phyloP scores from a whole-genome alignment of 805 yeast species.

The Isabelozyma pseudorhagii region DNA sequence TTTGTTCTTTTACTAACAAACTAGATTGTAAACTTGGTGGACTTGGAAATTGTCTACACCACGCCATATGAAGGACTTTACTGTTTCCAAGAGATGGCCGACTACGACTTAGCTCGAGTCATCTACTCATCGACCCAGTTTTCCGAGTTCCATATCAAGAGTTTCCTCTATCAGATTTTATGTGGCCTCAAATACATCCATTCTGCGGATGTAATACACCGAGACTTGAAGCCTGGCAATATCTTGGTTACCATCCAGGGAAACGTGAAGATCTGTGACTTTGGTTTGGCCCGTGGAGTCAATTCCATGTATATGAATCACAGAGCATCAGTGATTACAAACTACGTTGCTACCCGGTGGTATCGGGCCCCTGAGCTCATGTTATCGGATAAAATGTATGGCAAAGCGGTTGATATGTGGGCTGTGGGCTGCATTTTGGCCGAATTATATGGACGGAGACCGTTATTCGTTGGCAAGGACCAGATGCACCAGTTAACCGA shows the following conservation, averaged over 20 bases:
- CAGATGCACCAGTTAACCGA: slow-evolving; percentile 68
- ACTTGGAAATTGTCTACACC: slow-evolving; percentile 64
- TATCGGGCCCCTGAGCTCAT: slow-evolving; percentile 92
- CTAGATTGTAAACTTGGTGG: slow-evolving; percentile 65
- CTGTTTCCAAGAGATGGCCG: slow-evolving; percentile 83
- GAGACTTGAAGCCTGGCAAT: slow-evolving; percentile 92
- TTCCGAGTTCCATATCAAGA: slow-evolving; percentile 79
- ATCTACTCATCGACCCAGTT: slow-evolving; percentile 73
- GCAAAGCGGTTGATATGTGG: slow-evolving; percentile 83
- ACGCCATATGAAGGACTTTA: slow-evolving; percentile 82
- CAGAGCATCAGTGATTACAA: slow-evolving; percentile 53
- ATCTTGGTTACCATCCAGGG: slow-evolving; percentile 76
- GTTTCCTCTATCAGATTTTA: slow-evolving; percentile 73
- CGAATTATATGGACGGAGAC: slow-evolving; percentile 77
- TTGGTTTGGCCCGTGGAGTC: slow-evolving; percentile 87
- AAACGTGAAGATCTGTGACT: slow-evolving; percentile 80
- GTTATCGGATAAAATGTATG: slow-evolving; percentile 54
- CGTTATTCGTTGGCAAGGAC: slow-evolving; percentile 75
- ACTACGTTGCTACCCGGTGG: slow-evolving; percentile 94
- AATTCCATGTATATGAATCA: slow-evolving; percentile 27
- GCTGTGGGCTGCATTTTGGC: slow-evolving; percentile 89
- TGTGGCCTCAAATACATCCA: slow-evolving; percentile 89
- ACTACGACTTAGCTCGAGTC: slow-evolving; percentile 77
- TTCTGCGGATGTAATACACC: slow-evolving; percentile 86
- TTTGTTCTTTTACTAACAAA: no score